Percentiles rank a stretch among this genome's conserved stretches.
These are phyloP conservation scores for Erysimum pusillum DNA, from an alignment of 441 rosid genomes.

Conservation along the genomic window DNA sequence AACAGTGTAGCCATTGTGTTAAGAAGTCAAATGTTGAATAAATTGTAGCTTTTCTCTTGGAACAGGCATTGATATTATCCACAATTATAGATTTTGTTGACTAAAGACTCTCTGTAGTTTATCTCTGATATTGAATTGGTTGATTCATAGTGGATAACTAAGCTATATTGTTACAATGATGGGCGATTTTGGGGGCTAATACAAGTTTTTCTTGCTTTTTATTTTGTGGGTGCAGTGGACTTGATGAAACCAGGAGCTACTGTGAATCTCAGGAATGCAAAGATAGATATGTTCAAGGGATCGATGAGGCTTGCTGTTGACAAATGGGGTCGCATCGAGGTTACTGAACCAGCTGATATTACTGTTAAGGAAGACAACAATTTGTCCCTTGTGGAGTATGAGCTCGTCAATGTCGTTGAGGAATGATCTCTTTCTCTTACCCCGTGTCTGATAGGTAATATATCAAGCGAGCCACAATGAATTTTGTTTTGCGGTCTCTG, in stretches of 20 bases:
- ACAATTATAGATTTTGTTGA: not conserved
- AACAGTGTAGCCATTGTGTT: not conserved
- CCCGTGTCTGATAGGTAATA: conserved; percentile 13
- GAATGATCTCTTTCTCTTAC: conserved; percentile 45
- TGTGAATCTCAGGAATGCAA: conserved; percentile 57
- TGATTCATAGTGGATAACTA: conserved; percentile 1
- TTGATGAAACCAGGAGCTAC: conserved; percentile 55
- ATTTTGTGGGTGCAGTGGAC: conserved; percentile 48
- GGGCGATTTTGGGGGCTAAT: not conserved
- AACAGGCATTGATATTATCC: not conserved
- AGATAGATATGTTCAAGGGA: conserved; percentile 64
- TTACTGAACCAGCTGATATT: conserved; percentile 47
- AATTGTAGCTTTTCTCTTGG: not conserved
- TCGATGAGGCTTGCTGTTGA: conserved; percentile 66
- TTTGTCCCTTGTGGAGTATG: conserved; percentile 59
- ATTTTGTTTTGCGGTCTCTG: conserved; percentile 15
- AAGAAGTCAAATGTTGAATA: not conserved
- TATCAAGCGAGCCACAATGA: conserved; percentile 1
- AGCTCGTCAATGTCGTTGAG: conserved; percentile 56
- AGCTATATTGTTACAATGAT: not conserved
- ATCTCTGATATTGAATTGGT: not conserved
- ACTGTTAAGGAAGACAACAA: conserved; percentile 55
- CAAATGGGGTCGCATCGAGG: conserved; percentile 64
- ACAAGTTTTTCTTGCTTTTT: not conserved
- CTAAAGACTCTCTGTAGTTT: not conserved